Evolutionary conservation across 2,329 filamentous ascomycete genomes (phyloP), one percentile per base, ranked within the genome.

Genomic region (Xylaria sp.): DNA sequence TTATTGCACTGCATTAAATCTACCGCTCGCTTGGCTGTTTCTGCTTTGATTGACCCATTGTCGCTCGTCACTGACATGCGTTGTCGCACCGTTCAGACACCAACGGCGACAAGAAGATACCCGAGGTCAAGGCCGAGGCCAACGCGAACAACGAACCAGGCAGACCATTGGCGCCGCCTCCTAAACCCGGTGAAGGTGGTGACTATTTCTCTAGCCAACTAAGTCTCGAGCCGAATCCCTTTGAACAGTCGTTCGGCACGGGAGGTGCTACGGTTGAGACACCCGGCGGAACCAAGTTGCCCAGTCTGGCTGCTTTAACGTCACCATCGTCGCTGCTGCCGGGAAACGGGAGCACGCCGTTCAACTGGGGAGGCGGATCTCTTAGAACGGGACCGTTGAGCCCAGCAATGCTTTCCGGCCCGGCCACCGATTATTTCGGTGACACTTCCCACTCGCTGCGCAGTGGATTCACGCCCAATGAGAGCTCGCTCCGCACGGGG

Each of bases 321-420:
- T 98, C 96, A 53, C 95, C 96, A 6, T 93, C 93, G 51, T 89
- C 93, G 25, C 87, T 96, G 22, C 81, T 93, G 36, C 90, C 90
- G 53, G 93, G 92, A 70, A 87, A 87, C 74, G 92, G 89, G 70
- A 89, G 89, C 61, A 92, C 88, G 39, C 87, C 89, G 25, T 92
- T 92, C 76, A 90, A 91, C 79, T 97, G 94, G 94, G 86, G 86
- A 72, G 87, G 88, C 71, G 90, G 94, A 73, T 97, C 94, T 51
- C 84, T 99, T 75, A 90, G 96, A 71, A 94, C 94, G 67, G 96
- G 96, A 73, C 96, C 96, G 47, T 81, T 99, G 72, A 98, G 96
- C 80, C 96, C 96, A 82, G 96, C 95, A 70, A 98, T 99, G 94
- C 89, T 99, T 63, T 93, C 94, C 53, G 96, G 94, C 27, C 96